phyloP scores from a whole-genome alignment of 345 rosid species.

The Abelmoschus esculentus region DNA sequence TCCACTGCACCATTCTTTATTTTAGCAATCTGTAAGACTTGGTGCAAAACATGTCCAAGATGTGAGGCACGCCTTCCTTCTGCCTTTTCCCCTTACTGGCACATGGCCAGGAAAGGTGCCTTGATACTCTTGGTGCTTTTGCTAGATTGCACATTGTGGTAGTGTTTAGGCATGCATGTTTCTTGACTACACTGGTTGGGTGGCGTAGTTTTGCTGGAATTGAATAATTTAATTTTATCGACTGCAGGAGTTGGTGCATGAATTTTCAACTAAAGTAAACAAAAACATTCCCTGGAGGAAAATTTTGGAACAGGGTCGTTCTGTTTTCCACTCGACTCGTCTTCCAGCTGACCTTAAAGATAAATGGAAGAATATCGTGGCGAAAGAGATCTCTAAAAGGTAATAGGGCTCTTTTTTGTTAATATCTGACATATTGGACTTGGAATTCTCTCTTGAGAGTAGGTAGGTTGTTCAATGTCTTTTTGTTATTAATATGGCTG shows the following conservation, averaged over 20 bases:
- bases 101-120: neutral
- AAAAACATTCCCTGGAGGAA: slow-evolving; percentile 80
- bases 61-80: too few species aligned
- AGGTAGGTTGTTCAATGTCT: neutral
- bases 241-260: slow-evolving; percentile 53
- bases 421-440: neutral
- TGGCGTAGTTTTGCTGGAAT: neutral
- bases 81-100: too few species aligned
- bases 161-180: neutral
- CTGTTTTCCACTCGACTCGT: slow-evolving; percentile 50
- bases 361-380: slow-evolving; percentile 56
- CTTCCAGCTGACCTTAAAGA: slow-evolving; percentile 68
- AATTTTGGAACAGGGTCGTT: slow-evolving; percentile 58
- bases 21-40: neutral
- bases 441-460: neutral
- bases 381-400: slow-evolving; percentile 9
- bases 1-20: neutral
- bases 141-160: neutral
- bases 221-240: neutral
- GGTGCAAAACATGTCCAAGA: neutral
- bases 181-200: neutral
- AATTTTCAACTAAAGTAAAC: slow-evolving; percentile 28
- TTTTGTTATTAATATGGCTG: neutral
- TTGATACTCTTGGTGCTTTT: neutral
- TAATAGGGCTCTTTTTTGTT: neutral